Percentiles rank a stretch among this genome's conserved stretches.
Conservation (phyloP, 2,329 filamentous ascomycete species). For the Alternaria novae-zelandiae region DNA sequence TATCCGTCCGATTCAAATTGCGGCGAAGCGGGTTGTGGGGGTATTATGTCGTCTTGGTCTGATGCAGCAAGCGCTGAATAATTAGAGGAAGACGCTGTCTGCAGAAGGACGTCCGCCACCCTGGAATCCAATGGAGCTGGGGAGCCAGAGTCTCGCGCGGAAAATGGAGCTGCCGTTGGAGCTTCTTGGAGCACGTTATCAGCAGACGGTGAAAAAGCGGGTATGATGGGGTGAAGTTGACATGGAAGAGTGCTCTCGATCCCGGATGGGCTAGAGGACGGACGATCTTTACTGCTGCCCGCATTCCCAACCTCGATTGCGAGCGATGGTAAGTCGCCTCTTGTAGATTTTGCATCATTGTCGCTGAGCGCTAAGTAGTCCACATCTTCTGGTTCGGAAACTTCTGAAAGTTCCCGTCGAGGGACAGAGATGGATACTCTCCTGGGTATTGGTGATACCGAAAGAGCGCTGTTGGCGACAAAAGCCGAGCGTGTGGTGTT, state of each 20-base stretch:
- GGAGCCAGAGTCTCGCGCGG: neutral
- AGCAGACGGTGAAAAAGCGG: neutral
- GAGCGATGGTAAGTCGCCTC: slow-evolving; percentile 18
- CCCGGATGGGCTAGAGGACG: slow-evolving; percentile 2
- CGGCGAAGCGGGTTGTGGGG: neutral
- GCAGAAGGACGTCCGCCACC: neutral
- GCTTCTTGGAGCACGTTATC: neutral
- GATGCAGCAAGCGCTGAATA: neutral
- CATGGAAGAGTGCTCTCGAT: neutral
- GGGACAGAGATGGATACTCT: slow-evolving; percentile 2
- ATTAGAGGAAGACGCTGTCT: neutral
- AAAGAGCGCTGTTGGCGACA: slow-evolving; percentile 40
- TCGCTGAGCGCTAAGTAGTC: neutral
- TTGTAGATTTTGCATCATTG: slow-evolving; percentile 14
- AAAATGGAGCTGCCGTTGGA: neutral
- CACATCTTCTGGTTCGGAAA: slow-evolving; percentile 8
- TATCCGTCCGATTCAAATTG: neutral
- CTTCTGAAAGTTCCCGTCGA: slow-evolving; percentile 6
- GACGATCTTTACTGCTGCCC: neutral
- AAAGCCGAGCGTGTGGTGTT: slow-evolving; percentile 36
- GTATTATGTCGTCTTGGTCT: slow-evolving; percentile 4
- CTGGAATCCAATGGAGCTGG: neutral
- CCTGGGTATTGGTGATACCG: slow-evolving; percentile 22
- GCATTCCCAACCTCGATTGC: slow-evolving; percentile 1
- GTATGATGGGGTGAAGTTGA: neutral